Base-by-base conservation (phyloP, 768 basidiomycete species). In the Chlorophyllum brunneum region DNA sequence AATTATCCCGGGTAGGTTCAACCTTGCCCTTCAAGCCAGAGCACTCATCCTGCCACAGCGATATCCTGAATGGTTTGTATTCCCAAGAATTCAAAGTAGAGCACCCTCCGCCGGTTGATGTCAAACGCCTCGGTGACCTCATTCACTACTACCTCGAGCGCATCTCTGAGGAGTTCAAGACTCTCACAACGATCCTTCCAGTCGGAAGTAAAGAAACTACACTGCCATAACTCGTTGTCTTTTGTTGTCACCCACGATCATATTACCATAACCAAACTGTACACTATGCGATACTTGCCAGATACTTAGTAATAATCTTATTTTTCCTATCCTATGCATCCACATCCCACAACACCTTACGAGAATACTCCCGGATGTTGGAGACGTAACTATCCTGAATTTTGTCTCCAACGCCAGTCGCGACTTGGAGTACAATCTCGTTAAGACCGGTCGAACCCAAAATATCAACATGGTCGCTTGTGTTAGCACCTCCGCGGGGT, bases 401-500 rank as follows among this genome's bases (percentile, higher is more conserved):
- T 61, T 91, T 84, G 54, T 88, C 67, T 2, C 85, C 88, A 11
- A 75, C 80, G 0, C 95, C 95, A 4, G 92, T 86, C 26, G 87
- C 95, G 5, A 97, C 86, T 67, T 92, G 86, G 26, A 97, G 66
- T 51, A 98, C 80, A n/a, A 97, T 83, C 64, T 93, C 89, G 66
- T 95, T 98, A 54, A 98, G 63, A 10, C 79, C 77, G 0, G 82
- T 86, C 8, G 90, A 86, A 5, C 95, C 83, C 22, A 85, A 74
- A 48, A 92, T 81, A 66, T 92, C 95, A 29, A 98, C 84, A 61
- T 97, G 92, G 64, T 95, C 92, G 41, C 88, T 83, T 1, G 95
- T 95, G 55, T 87, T 89, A 2, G 94, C 90, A 1, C 95, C 97
- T 34, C 97, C 95, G 24, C 95, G 81, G 45, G 81, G 95, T 58